Evolutionary conservation across 352 stramenopile species (phyloP).

Genomic region (Globisporangium iwayamae): DNA sequence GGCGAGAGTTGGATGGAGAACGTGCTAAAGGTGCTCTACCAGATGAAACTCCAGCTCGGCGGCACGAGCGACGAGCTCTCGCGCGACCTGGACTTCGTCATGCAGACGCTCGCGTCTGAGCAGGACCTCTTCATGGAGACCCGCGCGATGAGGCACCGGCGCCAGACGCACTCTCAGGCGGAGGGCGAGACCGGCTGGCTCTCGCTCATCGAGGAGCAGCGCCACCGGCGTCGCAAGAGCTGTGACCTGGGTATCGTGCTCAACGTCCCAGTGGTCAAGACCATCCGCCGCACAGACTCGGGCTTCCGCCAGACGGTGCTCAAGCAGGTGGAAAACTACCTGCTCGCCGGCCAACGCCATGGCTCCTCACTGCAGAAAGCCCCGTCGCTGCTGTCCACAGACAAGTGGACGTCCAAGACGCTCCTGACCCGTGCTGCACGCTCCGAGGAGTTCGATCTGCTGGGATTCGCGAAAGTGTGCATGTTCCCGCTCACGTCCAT

Average conservation of each 20-base stretch:
- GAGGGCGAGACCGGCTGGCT: slow-evolving; percentile 39
- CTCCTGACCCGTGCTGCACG: slow-evolving; percentile 29
- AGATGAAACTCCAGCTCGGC: slow-evolving; percentile 40
- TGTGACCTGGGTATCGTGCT: slow-evolving; percentile 19
- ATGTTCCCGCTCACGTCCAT: slow-evolving; percentile 56
- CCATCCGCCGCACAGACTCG: slow-evolving; percentile 47
- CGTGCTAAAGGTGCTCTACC: slow-evolving; percentile 52
- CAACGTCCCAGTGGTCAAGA: slow-evolving; percentile 19
- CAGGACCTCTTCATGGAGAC: slow-evolving; percentile 56
- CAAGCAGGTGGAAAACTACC: slow-evolving; percentile 44
- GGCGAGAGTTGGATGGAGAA: slow-evolving; percentile 77
- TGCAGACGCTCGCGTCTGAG: slow-evolving; percentile 62
- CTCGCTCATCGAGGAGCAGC: slow-evolving; percentile 48
- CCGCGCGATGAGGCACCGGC: slow-evolving; percentile 11
- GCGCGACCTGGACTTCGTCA: slow-evolving; percentile 57
- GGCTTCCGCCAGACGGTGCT: slow-evolving; percentile 50
- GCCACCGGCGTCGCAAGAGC: slow-evolving; percentile 38
- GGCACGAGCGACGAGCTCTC: slow-evolving; percentile 31
- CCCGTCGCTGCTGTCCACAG: slow-evolving; percentile 5
- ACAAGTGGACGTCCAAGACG: slow-evolving; percentile 37
- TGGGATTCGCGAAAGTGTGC: slow-evolving; percentile 43
- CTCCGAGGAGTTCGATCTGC: slow-evolving; percentile 48
- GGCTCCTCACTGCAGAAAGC: neutral
- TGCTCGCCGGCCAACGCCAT: slow-evolving; percentile 20
- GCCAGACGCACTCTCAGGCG: slow-evolving; percentile 17